Evolutionary conservation across 2,329 filamentous ascomycete species (phyloP), one percentile per base, ranked within the genome.

Genomic region (Scopulariopsis brevicaulis): DNA sequence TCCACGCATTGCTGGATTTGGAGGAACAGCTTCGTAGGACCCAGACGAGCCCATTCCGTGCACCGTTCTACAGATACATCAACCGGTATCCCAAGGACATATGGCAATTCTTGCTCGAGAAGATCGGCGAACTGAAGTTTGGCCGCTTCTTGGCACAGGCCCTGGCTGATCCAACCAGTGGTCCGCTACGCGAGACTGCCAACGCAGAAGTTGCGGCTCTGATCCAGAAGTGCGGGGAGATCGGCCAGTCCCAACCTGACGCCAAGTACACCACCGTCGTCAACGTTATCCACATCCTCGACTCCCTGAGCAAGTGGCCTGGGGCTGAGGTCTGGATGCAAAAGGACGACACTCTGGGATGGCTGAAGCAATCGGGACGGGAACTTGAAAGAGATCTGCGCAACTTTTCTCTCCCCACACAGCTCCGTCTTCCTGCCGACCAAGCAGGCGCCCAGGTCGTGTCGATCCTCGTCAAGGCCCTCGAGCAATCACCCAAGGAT

Each of bases 91-190:
- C 94, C 0, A 87, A 88, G 62, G 92, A 99, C 66, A 84, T 92
- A 5, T 95, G 91, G 86, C 73, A 78, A 1, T 87, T 91, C 65
- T 86, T 97, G 62, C 77, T 87, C n/a, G 80, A 81, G 25, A 89
- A 86, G 65, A 77, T 97, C 58, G 87, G 90, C 60, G 89, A 97
- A 55, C 81, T 92, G 65, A 88, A 85, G 60, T 96, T 95, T 65
- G 94, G 95, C 3, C 85, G 94, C 18, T 90, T 99, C 70, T 84
- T 99, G 62, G 89, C 90, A 0, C 94, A 99, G 68, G 84, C 96
- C 15, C 79, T 99, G 24, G 79, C 82, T 2, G 84, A 96, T 65
- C 77, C 84, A 0, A 85, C 87, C 18, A 96, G 91, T 67, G 81
- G 79, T 32, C 78, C 86, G 1, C 74, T 99, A 51, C 82, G 94